Evolutionary conservation across 257 asterid species (phyloP).

Genomic region (Jasminum sambac): DNA sequence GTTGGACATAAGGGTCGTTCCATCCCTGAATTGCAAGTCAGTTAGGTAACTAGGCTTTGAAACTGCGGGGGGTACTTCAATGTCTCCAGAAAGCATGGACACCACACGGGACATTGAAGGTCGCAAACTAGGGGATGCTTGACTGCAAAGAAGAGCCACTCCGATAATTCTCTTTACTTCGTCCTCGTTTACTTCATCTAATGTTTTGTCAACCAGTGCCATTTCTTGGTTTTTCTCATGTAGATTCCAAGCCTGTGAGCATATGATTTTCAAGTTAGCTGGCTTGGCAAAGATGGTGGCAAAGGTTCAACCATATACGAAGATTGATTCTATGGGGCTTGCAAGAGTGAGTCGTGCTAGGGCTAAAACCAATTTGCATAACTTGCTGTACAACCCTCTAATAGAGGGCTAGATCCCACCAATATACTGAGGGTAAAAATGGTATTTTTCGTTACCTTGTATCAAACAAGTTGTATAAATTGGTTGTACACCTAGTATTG

Average conservation of each 20-base stretch:
- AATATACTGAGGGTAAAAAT: no score
- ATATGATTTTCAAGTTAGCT: slow-evolving; percentile 1
- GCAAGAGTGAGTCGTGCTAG: no score
- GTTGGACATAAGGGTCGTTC: slow-evolving; percentile 29
- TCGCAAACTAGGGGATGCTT: slow-evolving; percentile 49
- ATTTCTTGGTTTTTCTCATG: slow-evolving; percentile 37
- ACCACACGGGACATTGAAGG: slow-evolving; percentile 69
- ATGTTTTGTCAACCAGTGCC: slow-evolving; percentile 47
- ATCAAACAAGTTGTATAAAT: no score
- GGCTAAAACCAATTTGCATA: no score
- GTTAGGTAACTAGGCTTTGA: slow-evolving; percentile 56
- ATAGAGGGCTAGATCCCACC: no score
- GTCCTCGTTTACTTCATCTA: slow-evolving; percentile 30
- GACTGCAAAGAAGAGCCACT: slow-evolving; percentile 63
- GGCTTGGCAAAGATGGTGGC: no score
- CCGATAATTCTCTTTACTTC: slow-evolving; percentile 51
- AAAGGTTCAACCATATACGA: no score
- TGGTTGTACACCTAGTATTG: no score
- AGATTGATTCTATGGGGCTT: no score
- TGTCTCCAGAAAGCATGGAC: slow-evolving; percentile 69
- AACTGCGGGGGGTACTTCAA: slow-evolving; percentile 45
- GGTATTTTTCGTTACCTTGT: no score
- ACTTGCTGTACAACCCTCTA: no score
- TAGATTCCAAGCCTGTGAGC: slow-evolving; percentile 46
- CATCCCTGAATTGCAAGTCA: slow-evolving; percentile 51